These are phyloP conservation scores for Uronychia setigera DNA, from an alignment of 73 alveolate species.

Conservation along the genomic window DNA sequence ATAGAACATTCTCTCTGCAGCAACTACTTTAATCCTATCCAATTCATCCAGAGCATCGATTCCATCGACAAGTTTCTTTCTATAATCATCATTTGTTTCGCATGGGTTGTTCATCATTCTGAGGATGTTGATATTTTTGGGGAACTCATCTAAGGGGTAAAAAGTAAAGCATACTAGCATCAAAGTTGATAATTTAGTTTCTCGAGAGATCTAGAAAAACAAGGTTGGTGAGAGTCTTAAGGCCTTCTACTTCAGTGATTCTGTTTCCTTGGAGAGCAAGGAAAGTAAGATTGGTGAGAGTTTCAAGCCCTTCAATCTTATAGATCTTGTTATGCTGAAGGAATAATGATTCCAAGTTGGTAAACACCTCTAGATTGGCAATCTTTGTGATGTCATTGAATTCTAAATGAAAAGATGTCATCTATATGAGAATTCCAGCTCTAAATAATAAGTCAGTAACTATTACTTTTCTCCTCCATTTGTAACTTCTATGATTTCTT, in stretches of 20 bases:
- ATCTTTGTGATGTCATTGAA: conserved; percentile 17
- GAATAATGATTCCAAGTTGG: conserved; percentile 25
- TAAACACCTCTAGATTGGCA: conserved; percentile 47
- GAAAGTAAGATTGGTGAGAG: conserved; percentile 18
- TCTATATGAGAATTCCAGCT: neutral
- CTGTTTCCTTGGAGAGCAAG: conserved; percentile 42
- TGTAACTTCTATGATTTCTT: neutral
- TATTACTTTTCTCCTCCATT: neutral
- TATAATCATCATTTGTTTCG: conserved; percentile 10
- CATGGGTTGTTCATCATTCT: conserved; percentile 44
- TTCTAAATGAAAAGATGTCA: neutral
- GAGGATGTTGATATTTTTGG: conserved; percentile 17
- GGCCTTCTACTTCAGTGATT: conserved; percentile 19
- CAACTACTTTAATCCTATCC: conserved; percentile 32
- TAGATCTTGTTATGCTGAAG: conserved; percentile 36
- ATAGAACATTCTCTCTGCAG: conserved; percentile 48
- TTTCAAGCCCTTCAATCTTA: conserved; percentile 30
- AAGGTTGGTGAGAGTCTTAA: conserved; percentile 8
- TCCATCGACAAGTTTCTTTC: conserved; percentile 24
- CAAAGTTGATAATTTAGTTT: conserved; percentile 31
- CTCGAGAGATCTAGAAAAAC: conserved; percentile 33
- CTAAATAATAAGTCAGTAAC: neutral
- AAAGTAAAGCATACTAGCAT: neutral
- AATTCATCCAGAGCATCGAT: conserved; percentile 40
- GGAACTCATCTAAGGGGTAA: conserved; percentile 13